Conservation (phyloP, 2,329 filamentous ascomycete species). For the Fusarium tupiense region DNA sequence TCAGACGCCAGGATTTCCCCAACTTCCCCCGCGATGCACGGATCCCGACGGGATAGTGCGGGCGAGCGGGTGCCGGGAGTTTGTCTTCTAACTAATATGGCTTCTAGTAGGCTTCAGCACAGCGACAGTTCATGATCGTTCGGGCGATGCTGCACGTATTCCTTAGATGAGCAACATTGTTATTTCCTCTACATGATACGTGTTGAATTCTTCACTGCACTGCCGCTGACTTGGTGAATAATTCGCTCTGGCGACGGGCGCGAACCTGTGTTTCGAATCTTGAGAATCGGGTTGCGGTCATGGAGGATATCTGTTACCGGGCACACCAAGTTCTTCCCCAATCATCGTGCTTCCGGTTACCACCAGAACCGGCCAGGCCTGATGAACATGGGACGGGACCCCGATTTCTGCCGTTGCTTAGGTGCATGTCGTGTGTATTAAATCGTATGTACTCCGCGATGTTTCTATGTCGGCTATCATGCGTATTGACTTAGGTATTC, state of each 20-base stretch:
- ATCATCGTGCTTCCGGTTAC: constrained; percentile 11
- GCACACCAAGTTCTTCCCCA: not conserved
- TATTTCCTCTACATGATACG: not conserved
- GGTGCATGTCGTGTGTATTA: constrained; percentile 1
- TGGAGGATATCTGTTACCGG: not conserved
- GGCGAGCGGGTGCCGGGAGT: constrained; percentile 41
- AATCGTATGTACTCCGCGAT: not conserved
- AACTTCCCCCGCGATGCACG: constrained; percentile 44
- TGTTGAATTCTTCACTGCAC: not conserved
- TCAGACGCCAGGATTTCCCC: constrained; percentile 39
- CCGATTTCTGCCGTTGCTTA: constrained; percentile 31
- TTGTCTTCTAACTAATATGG: not conserved
- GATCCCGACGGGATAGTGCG: constrained; percentile 41
- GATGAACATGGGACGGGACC: constrained; percentile 8
- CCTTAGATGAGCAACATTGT: not conserved
- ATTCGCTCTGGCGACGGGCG: not conserved
- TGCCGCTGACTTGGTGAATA: not conserved
- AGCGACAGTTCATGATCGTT: not conserved
- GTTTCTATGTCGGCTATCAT: constrained; percentile 31
- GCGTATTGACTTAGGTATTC: constrained; percentile 27
- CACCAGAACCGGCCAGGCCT: not conserved
- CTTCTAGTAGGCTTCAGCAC: not conserved
- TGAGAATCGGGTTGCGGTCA: not conserved
- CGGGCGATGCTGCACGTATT: not conserved
- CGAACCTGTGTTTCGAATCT: not conserved